A percentile compares a stretch with the other conserved stretches of the same genome.
These are phyloP conservation scores for Prunus campanulata DNA, from an alignment of 306 rosid genomes.

Conservation along the genomic window DNA sequence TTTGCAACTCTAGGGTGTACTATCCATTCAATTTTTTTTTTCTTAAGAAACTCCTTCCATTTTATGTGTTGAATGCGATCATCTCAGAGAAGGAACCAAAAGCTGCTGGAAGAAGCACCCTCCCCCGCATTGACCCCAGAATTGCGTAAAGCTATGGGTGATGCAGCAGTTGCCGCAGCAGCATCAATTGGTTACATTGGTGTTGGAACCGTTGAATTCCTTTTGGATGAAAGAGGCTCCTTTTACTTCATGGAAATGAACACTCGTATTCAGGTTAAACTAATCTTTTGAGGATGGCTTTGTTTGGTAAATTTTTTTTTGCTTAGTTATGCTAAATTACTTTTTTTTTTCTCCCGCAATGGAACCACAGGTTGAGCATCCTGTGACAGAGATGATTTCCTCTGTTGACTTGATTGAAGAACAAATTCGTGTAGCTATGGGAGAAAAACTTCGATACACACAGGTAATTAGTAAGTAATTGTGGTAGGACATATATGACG, in stretches of 20 bases:
- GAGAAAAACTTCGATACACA: conserved; percentile 72
- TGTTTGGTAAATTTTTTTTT: not conserved
- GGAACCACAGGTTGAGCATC: conserved; percentile 86
- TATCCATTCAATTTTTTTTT: not conserved
- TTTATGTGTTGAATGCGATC: not conserved
- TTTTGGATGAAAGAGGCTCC: conserved; percentile 97
- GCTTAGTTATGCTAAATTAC: not conserved
- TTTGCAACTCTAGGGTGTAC: not conserved
- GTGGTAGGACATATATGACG: conserved; percentile 7
- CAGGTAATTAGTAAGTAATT: conserved; percentile 46
- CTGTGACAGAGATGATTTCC: conserved; percentile 98
- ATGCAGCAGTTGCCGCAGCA: conserved; percentile 98
- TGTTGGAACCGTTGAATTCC: conserved; percentile 94
- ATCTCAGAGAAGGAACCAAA: conserved; percentile 85
- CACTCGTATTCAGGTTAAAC: conserved; percentile 91
- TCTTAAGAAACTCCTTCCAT: not conserved
- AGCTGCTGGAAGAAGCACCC: conserved; percentile 97
- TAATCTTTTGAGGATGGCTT: conserved; percentile 12
- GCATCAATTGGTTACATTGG: conserved; percentile 96
- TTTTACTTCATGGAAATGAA: conserved; percentile 99
- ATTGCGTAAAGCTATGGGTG: conserved; percentile 97
- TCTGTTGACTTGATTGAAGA: conserved; percentile 95
- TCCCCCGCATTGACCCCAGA: conserved; percentile 97
- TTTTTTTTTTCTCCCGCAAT: not conserved
- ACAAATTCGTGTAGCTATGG: conserved; percentile 93